phyloP scores from a whole-genome alignment of 306 rosid species.

The Vigna radiata region DNA sequence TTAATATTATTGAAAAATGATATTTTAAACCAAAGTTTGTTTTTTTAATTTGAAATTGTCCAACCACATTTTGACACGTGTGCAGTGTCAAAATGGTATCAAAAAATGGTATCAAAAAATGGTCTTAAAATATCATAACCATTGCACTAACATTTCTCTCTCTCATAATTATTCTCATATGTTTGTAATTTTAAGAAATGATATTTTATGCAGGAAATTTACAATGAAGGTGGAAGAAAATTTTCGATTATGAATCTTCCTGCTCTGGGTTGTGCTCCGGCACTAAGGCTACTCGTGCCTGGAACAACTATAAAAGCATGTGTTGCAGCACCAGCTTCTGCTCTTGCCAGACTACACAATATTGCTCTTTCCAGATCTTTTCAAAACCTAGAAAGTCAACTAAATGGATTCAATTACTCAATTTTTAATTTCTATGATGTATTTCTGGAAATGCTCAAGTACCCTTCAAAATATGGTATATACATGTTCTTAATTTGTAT shows the following conservation, averaged over 20 bases:
- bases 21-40: too few species aligned
- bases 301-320: conserved; percentile 44
- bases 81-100: too few species aligned
- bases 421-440: conserved; percentile 26
- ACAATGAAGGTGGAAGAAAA: conserved; percentile 66
- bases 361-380: conserved; percentile 35
- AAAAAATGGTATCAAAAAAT: too few species aligned
- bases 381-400: conserved; percentile 40
- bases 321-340: conserved; percentile 32
- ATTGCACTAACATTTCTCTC: background rate
- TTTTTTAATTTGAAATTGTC: too few species aligned
- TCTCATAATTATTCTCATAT: too few species aligned
- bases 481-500: background rate
- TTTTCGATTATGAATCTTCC: conserved; percentile 43
- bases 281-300: conserved; percentile 25
- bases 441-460: conserved; percentile 5
- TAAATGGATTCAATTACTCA: conserved; percentile 56
- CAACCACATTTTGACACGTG: too few species aligned
- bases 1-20: too few species aligned
- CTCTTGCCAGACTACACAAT: conserved; percentile 55
- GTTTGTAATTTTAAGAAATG: too few species aligned
- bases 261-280: conserved; percentile 48
- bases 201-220: too few species aligned
- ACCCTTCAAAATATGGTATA: conserved; percentile 54
- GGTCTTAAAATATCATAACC: too few species aligned